Conservation (phyloP, 805 yeast species). For the Tetrapisispora fleetii region DNA sequence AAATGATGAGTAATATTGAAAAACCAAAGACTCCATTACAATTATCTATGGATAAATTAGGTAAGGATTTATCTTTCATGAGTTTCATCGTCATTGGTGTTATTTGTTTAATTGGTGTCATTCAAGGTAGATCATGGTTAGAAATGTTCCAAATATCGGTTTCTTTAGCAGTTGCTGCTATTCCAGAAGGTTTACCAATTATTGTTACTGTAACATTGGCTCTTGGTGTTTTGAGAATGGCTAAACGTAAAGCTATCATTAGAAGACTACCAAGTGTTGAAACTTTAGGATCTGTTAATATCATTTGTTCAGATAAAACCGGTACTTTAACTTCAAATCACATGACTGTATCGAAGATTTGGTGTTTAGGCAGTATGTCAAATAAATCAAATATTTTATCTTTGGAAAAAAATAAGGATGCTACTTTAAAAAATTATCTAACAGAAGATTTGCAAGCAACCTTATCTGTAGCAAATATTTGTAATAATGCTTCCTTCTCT, state of each 20-base stretch:
- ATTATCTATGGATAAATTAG: conserved; percentile 88
- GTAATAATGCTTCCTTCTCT: conserved; percentile 67
- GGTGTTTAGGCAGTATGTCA: conserved; percentile 57
- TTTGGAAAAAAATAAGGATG: conserved; percentile 38
- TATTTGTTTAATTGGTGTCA: conserved; percentile 81
- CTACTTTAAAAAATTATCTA: conserved; percentile 35
- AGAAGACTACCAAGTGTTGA: conserved; percentile 91
- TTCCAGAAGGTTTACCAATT: conserved; percentile 97
- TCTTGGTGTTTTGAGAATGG: conserved; percentile 93
- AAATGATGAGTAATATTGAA: conserved; percentile 89
- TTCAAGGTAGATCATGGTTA: conserved; percentile 91
- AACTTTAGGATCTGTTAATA: conserved; percentile 89
- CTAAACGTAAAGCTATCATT: conserved; percentile 86
- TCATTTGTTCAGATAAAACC: conserved; percentile 85
- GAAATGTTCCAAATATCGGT: conserved; percentile 98
- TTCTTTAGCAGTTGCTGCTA: conserved; percentile 96
- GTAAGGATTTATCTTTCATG: conserved; percentile 77
- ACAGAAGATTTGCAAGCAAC: conserved; percentile 46
- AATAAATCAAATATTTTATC: conserved; percentile 29
- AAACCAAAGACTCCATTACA: conserved; percentile 98
- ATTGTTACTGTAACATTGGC: conserved; percentile 97
- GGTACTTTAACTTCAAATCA: conserved; percentile 86
- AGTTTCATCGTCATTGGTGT: conserved; percentile 82
- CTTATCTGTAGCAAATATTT: conserved; percentile 57
- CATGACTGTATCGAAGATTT: conserved; percentile 77